A percentile compares a stretch with the other conserved stretches of the same genome.
These are phyloP conservation scores for Lasiosphaeriaceae sp. DNA, from an alignment of 495 filamentous ascomycete species.

Conservation along the genomic window DNA sequence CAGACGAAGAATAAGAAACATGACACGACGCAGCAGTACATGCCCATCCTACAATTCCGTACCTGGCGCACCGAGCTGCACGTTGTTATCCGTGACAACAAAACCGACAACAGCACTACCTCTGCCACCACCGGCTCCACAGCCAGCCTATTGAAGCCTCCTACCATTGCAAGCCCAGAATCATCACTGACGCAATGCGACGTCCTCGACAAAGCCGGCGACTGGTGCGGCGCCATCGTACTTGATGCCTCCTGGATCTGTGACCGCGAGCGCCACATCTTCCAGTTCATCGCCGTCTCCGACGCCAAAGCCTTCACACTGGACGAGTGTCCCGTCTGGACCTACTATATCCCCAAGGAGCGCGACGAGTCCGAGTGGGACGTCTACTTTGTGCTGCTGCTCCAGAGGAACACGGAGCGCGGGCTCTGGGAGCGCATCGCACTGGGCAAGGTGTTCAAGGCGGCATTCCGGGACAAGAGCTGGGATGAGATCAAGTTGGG, in stretches of 20 bases:
- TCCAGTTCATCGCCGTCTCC: conserved; percentile 29
- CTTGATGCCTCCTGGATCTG: no score
- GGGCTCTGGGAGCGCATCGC: conserved; percentile 6
- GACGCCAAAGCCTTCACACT: conserved; percentile 29
- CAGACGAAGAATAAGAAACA: no score
- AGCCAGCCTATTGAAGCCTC: no score
- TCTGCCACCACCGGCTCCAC: no score
- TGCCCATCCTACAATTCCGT: neutral
- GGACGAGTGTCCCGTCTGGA: conserved; percentile 29
- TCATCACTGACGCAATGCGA: neutral
- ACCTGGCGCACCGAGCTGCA: conserved; percentile 3
- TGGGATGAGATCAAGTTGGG: conserved; percentile 7
- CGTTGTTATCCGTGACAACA: neutral
- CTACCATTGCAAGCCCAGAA: no score
- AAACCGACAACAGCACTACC: neutral
- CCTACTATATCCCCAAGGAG: conserved; percentile 29
- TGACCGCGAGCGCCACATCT: no score
- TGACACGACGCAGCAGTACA: no score
- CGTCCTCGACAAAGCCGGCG: neutral
- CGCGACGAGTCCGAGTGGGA: conserved; percentile 12
- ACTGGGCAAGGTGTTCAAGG: conserved; percentile 17
- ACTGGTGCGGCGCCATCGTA: conserved; percentile 6
- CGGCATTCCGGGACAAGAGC: conserved; percentile 3
- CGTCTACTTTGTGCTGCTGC: conserved; percentile 15
- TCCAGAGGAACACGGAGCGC: conserved; percentile 8